Base-by-base conservation (phyloP, 1,284 basidiomycete genomes). In the Cryptococcus amylolentus region DNA sequence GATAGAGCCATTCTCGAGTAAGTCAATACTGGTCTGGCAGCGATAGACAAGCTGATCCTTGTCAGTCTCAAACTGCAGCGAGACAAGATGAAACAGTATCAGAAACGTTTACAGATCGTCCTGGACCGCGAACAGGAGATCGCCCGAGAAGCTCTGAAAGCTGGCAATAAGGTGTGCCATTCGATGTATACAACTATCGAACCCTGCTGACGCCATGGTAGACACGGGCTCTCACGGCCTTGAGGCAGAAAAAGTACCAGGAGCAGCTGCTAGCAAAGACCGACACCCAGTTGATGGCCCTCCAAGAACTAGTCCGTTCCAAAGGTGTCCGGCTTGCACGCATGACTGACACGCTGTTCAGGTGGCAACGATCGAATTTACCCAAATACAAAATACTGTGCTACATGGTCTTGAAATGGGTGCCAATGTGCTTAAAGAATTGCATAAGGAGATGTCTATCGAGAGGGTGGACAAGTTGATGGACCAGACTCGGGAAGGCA, bases 321-420 rank as follows among this genome's bases (percentile, higher is more conserved):
- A 46, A n/a, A 5, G 28, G 37, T 40, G 14, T 27, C 28, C 20
- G 14, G 16, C 27, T 42, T 13, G 1, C 42, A 44, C 10, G 42
- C 39, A n/a, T 35, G 16, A 13, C 45, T 39, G 31, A 23, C 26
- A 12, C 5, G 23, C 28, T 46, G 38, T 37, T 27, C 27, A 96
- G 93, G 91, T 96, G 5, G 89, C 89, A 8, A 90, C 88, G 0
- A 97, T 98, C 70, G 95, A 98, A 75, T 98, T 96, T 80, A 91
- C 95, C 0, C 82, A 95, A 56, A 87, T 98, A 44, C 90, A 98
- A 76, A 86, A 91, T 44, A 91, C 92, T 4, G 89, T 98, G 16
- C 73, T 98, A 48, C 90, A 92, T 76, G 95, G 95, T 8, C 78
- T 98, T 43, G 85, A 91, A 75, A 91, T 95, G 78, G 95, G 95